These are phyloP conservation scores for Monilinia aucupariae DNA, from an alignment of 2,329 filamentous ascomycete genomes.

Conservation along the genomic window DNA sequence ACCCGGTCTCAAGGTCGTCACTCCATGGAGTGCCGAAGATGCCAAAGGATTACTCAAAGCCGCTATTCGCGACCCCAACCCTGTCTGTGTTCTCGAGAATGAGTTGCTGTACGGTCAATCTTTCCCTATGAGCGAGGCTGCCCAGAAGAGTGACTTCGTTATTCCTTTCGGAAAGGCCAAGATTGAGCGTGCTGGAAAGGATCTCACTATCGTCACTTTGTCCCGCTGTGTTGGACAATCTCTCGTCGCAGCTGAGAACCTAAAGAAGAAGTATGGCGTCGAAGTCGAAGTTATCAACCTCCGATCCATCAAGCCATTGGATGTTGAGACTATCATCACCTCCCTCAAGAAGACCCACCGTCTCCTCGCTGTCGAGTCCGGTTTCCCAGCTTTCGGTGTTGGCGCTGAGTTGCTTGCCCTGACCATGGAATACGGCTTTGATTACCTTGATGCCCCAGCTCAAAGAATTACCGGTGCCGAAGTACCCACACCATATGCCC, in stretches of 20 bases:
- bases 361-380: constrained; percentile 87
- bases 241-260: constrained; percentile 77
- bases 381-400: constrained; percentile 93
- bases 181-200: constrained; percentile 93
- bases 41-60: constrained; percentile 98
- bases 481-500: constrained; percentile 92
- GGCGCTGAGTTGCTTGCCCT: constrained; percentile 88
- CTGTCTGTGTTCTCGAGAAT: constrained; percentile 85
- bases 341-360: constrained; percentile 98
- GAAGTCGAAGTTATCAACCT: constrained; percentile 98
- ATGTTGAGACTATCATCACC: constrained; percentile 90
- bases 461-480: constrained; percentile 94
- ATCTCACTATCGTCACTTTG: constrained; percentile 89
- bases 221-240: constrained; percentile 95
- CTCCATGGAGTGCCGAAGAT: constrained; percentile 94
- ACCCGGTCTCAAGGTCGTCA: constrained; percentile 92
- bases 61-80: constrained; percentile 96
- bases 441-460: constrained; percentile 92
- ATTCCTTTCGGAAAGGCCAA: constrained; percentile 98
- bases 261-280: constrained; percentile 95
- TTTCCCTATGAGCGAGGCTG: constrained; percentile 96
- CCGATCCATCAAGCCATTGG: constrained; percentile 92
- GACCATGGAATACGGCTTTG: constrained; percentile 95
- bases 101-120: constrained; percentile 86
- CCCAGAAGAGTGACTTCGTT: constrained; percentile 94